Percentiles rank a stretch among this genome's conserved stretches.
These are phyloP conservation scores for Aphanocladium album DNA, from an alignment of 2,329 filamentous ascomycete genomes.

Conservation along the genomic window DNA sequence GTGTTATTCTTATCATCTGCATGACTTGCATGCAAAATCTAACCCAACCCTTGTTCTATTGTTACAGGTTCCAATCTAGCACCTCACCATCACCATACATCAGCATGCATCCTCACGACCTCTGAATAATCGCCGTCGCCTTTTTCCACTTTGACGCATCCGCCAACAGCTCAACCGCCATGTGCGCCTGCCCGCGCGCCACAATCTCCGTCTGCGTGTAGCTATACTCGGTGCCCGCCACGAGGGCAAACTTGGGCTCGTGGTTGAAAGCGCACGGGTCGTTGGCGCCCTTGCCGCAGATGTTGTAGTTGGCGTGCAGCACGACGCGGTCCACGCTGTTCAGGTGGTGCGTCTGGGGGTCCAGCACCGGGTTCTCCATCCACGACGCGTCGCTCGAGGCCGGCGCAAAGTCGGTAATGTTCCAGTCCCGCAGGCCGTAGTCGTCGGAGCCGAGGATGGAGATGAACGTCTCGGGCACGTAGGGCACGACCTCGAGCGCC, in stretches of 20 bases:
- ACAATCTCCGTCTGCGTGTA: constrained; percentile 17
- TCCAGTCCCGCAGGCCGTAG: constrained; percentile 13
- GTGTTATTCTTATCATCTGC: no score
- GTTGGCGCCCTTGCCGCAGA: constrained; percentile 9
- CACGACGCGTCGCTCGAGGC: constrained; percentile 17
- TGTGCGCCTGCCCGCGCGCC: constrained; percentile 14
- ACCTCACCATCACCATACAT: not conserved
- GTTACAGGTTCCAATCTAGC: not conserved
- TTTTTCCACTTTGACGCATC: not conserved
- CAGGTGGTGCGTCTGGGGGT: constrained; percentile 8
- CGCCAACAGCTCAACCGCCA: constrained; percentile 14
- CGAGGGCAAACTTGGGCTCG: constrained; percentile 11
- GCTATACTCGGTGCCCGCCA: constrained; percentile 14
- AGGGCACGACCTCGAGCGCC: constrained; percentile 13
- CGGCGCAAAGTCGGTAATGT: constrained; percentile 14
- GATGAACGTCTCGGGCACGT: constrained; percentile 13
- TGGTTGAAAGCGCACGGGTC: constrained; percentile 16
- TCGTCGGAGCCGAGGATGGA: constrained; percentile 1
- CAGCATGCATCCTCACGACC: constrained; percentile 1
- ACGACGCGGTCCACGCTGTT: constrained; percentile 13
- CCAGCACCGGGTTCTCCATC: constrained; percentile 14
- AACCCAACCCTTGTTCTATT: not conserved
- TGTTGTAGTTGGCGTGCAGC: constrained; percentile 16
- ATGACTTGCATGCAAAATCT: no score
- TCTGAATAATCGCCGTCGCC: constrained; percentile 11